Percentiles rank a stretch among this genome's conserved stretches.
Conservation (phyloP, 148 eudicot species). For the Vaccinium myrtillus region DNA sequence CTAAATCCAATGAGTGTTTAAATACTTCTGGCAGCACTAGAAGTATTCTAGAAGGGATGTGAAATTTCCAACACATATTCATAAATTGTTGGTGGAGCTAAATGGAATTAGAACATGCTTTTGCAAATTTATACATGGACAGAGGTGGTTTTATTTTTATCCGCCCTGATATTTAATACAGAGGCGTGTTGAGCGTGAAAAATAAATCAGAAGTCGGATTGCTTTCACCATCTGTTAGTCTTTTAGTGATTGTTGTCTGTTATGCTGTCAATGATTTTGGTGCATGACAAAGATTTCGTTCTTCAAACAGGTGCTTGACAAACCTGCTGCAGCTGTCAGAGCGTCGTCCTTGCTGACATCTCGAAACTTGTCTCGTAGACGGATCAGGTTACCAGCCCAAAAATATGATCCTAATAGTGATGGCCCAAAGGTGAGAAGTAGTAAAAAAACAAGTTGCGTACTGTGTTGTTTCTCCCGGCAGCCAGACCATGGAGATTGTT, state of each 20-base stretch:
- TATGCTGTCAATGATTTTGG: not conserved
- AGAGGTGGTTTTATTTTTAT: not conserved
- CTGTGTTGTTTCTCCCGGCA: not conserved
- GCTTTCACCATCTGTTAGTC: not conserved
- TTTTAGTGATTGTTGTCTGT: not conserved
- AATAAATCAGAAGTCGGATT: not conserved
- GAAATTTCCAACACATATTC: not conserved
- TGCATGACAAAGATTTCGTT: not conserved
- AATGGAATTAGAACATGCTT: constrained; percentile 10
- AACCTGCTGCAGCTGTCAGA: constrained; percentile 41
- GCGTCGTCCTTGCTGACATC: constrained; percentile 35
- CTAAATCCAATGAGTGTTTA: not conserved
- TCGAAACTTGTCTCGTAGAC: constrained; percentile 38
- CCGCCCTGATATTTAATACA: not conserved
- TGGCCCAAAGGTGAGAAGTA: constrained; percentile 53
- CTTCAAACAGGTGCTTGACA: constrained; percentile 44
- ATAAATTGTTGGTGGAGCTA: not conserved
- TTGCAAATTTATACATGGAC: not conserved
- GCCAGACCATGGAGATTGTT: not conserved
- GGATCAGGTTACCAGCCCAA: constrained; percentile 33
- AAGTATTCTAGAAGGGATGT: not conserved
- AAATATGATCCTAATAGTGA: constrained; percentile 44
- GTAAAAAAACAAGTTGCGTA: not conserved
- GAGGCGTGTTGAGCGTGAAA: not conserved
- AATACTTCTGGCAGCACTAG: not conserved